Percentiles rank a stretch among this genome's conserved stretches.
phyloP scores from a whole-genome alignment of 495 filamentous ascomycete genomes.

The Annulohypoxylon moriforme region DNA sequence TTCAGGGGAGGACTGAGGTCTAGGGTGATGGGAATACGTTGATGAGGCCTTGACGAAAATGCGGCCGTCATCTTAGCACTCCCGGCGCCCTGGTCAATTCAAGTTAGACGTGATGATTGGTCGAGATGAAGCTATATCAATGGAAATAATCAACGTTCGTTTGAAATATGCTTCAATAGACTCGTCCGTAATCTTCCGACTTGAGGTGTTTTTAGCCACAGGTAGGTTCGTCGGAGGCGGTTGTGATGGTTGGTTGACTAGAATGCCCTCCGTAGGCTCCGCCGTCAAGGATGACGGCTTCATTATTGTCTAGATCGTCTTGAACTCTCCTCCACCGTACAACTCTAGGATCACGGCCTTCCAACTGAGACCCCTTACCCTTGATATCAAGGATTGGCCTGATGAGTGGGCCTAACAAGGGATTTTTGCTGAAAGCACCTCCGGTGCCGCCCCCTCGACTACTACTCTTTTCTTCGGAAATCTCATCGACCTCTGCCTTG shows the following conservation, averaged over 20 bases:
- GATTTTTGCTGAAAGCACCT: conserved; percentile 84
- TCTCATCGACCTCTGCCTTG: conserved; percentile 39
- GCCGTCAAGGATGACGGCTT: conserved; percentile 90
- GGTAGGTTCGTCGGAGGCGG: conserved; percentile 52
- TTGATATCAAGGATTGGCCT: conserved; percentile 77
- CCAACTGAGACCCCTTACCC: conserved; percentile 57
- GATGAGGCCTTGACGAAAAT: conserved; percentile 19
- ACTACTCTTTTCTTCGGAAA: conserved; percentile 43
- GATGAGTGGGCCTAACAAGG: conserved; percentile 81
- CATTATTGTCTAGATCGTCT: conserved; percentile 90
- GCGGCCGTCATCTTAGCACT: conserved; percentile 4
- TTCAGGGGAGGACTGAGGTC: not conserved
- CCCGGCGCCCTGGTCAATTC: not conserved
- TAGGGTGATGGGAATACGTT: conserved; percentile 11
- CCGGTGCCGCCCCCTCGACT: conserved; percentile 49
- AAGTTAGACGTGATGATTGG: not conserved
- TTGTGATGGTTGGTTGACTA: not conserved
- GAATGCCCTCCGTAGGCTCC: conserved; percentile 69
- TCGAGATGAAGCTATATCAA: conserved; percentile 15
- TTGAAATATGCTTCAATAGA: not conserved
- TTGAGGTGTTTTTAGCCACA: conserved; percentile 33
- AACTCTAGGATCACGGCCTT: conserved; percentile 55
- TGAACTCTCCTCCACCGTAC: conserved; percentile 88
- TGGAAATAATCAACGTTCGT: conserved; percentile 18
- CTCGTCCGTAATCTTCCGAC: not conserved